Evolutionary conservation across 2,329 filamentous ascomycete species (phyloP).

Genomic region (Aspergillus candidus): DNA sequence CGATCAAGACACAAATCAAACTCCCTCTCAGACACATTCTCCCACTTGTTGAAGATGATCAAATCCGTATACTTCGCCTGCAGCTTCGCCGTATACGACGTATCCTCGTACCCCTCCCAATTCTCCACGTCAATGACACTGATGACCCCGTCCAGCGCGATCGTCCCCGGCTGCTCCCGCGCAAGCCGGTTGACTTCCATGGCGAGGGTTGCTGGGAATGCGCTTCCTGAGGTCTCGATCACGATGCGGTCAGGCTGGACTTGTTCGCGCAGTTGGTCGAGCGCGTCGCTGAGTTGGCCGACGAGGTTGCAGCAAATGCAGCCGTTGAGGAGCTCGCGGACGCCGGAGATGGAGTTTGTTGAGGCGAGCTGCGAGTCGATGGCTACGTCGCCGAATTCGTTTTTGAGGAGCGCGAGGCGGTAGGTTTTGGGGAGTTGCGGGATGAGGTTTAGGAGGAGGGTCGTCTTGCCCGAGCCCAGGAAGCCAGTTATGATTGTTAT

Average conservation of each 20-base stretch:
- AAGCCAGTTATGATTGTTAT: slow-evolving; percentile 96
- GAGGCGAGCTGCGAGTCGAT: slow-evolving; percentile 88
- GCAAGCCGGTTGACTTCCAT: slow-evolving; percentile 81
- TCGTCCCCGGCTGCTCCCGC: slow-evolving; percentile 54
- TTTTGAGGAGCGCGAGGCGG: slow-evolving; percentile 90
- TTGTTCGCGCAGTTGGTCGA: slow-evolving; percentile 62
- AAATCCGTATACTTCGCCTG: slow-evolving; percentile 88
- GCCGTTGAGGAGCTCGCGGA: slow-evolving; percentile 88
- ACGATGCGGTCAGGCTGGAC: slow-evolving; percentile 74
- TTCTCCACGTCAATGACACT: slow-evolving; percentile 93
- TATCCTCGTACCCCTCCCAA: slow-evolving; percentile 88
- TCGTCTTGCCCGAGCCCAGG: slow-evolving; percentile 92
- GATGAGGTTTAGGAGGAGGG: slow-evolving; percentile 86
- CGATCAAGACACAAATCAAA: slow-evolving; percentile 74
- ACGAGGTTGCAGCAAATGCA: slow-evolving; percentile 99
- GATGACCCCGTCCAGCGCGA: slow-evolving; percentile 78
- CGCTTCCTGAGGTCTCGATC: slow-evolving; percentile 85
- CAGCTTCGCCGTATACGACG: slow-evolving; percentile 77
- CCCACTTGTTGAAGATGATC: slow-evolving; percentile 92
- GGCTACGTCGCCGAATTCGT: slow-evolving; percentile 93
- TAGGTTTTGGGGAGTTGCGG: slow-evolving; percentile 84
- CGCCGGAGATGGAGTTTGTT: slow-evolving; percentile 75
- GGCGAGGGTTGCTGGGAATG: slow-evolving; percentile 81
- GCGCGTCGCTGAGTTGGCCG: slow-evolving; percentile 75
- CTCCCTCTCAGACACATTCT: slow-evolving; percentile 63